Conservation (phyloP, 2,329 filamentous ascomycete genomes). For the Fusarium sp. region DNA sequence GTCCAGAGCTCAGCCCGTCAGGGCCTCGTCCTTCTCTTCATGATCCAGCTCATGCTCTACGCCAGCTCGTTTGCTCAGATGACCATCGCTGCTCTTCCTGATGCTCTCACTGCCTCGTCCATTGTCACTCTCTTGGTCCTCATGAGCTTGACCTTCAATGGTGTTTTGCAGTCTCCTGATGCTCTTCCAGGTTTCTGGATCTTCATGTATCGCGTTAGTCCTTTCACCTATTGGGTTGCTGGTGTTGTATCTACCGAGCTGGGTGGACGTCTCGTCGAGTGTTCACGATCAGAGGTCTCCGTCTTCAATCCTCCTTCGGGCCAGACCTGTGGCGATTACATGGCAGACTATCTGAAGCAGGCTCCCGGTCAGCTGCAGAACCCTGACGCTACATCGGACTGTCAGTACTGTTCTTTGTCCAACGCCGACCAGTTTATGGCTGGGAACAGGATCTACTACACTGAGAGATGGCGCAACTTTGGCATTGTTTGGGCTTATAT, state of each 20-base stretch:
- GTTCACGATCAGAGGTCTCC: slow-evolving; percentile 65
- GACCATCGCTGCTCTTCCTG: slow-evolving; percentile 74
- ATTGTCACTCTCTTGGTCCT: slow-evolving; percentile 63
- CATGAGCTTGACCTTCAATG: slow-evolving; percentile 41
- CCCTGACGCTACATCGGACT: slow-evolving; percentile 8
- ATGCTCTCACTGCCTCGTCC: slow-evolving; percentile 63
- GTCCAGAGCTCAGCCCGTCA: slow-evolving; percentile 63
- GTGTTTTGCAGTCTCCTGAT: slow-evolving; percentile 64
- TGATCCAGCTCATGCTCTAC: slow-evolving; percentile 74
- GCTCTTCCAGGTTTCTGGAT: slow-evolving; percentile 73
- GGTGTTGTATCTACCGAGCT: slow-evolving; percentile 55
- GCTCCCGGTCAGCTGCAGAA: slow-evolving; percentile 42
- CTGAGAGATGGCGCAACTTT: slow-evolving; percentile 30
- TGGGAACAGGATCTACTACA: slow-evolving; percentile 21
- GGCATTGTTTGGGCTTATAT: slow-evolving; percentile 30
- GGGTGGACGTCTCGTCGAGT: slow-evolving; percentile 48
- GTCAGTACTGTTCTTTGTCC: slow-evolving; percentile 22
- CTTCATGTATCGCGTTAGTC: slow-evolving; percentile 75
- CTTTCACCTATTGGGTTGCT: slow-evolving; percentile 71
- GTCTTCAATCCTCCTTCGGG: slow-evolving; percentile 69
- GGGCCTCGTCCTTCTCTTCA: slow-evolving; percentile 71
- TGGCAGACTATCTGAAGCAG: slow-evolving; percentile 57
- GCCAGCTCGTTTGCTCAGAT: slow-evolving; percentile 78
- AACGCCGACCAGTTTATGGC: slow-evolving; percentile 30
- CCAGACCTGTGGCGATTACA: slow-evolving; percentile 55